phyloP scores from a whole-genome alignment of 202 grass and related monocot genomes.

The Cymbopogon flexuosus region DNA sequence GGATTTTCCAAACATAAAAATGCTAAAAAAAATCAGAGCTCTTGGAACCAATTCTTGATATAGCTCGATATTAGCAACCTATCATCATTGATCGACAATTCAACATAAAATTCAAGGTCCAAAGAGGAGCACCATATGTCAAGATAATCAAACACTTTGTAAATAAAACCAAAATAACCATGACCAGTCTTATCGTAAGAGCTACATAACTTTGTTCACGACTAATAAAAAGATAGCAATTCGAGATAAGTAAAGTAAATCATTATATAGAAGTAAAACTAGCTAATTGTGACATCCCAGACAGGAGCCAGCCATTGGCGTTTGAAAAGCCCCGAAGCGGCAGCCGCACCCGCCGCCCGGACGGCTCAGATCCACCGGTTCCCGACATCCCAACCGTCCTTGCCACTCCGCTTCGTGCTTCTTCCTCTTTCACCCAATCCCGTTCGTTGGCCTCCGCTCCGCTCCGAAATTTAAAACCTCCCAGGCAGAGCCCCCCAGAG shows the following conservation, averaged over 20 bases:
- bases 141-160: neutral
- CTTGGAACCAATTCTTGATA: no score
- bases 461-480: conserved; percentile 30
- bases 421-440: no score
- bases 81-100: neutral
- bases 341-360: neutral
- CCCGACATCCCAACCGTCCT: conserved; percentile 23
- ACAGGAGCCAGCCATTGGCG: conserved; percentile 33
- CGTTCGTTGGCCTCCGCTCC: neutral
- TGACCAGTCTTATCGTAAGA: no score
- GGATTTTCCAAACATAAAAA: no score
- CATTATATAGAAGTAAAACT: no score
- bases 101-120: neutral
- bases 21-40: no score
- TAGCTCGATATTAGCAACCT: neutral
- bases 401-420: neutral
- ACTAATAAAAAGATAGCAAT: no score
- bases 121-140: neutral
- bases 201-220: no score
- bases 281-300: neutral
- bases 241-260: no score
- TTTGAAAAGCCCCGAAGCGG: conserved; percentile 43
- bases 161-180: no score
- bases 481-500: neutral
- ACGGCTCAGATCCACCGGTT: neutral